Base-by-base conservation (phyloP, 2,329 filamentous ascomycete species). In the Hypoxylon sp. region DNA sequence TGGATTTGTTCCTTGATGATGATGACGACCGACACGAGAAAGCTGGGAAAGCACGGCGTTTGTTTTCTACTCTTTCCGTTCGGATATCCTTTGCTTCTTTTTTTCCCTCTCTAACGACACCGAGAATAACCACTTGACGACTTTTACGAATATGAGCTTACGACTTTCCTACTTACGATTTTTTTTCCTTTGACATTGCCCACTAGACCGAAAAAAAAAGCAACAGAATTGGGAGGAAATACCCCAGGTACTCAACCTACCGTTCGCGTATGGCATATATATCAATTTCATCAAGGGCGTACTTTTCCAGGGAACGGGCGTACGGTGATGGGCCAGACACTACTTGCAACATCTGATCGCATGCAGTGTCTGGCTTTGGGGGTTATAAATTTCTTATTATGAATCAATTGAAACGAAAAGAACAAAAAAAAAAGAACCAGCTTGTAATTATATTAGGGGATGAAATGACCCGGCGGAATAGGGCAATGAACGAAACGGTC, bases 1-100 rank as follows among this genome's bases (percentile, higher is more conserved):
- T 19, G 19, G 22, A 59, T 55, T 48, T 35, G 19, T 60, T 59
- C 26, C 39, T 44, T 39, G 22, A 54, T 57, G 57, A 68, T 62
- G 52, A 61, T 61, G 29, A 69, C 47, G 61, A 64, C 57, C 37
- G 57, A 48, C 35, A 69, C 22, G 66, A 65, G 31, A 58, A 48
- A 64, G 29, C 52, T 39, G 51, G 48, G 50, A 64, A 61, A 58
- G 52, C 37, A 57, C 47, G 66, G 66, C 66, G 66, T 69, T 69
- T 59, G 39, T 55, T 22, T 67, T 65, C 50, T 14, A 29, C 22
- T 37, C 26, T 26, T 42, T 55, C 39, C 31, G 44, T 31, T 35
- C 44, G 50, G 58, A 59, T 65, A 53, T 51, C 50, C 44, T 26
- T 26, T 47, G 5, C 48, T 59, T 39, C 4, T 47, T 53, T 48